These are phyloP conservation scores for Dactylellina cionopaga DNA, from an alignment of 2,329 filamentous ascomycete genomes.

Conservation along the genomic window DNA sequence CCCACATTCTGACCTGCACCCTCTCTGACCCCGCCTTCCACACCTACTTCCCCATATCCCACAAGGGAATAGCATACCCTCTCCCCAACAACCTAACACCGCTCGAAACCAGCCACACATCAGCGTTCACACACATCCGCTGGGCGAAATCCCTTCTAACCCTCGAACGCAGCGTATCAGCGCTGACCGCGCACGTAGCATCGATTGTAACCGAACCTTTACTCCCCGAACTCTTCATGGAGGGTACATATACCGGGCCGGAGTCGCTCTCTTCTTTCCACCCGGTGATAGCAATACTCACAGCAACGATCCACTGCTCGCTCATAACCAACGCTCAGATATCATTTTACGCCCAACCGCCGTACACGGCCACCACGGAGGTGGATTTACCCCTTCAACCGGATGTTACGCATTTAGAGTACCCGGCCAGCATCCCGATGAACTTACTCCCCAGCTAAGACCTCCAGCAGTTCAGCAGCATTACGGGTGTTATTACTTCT, in stretches of 20 bases:
- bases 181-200: slow-evolving; percentile 1
- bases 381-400: neutral
- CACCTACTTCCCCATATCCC: slow-evolving; percentile 7
- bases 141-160: slow-evolving; percentile 12
- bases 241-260: neutral
- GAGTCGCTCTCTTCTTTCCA: neutral
- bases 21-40: slow-evolving; percentile 8
- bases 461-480: no score
- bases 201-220: neutral
- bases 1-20: slow-evolving; percentile 4
- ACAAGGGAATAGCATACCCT: neutral
- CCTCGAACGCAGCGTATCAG: neutral
- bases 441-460: neutral
- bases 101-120: neutral
- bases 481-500: no score
- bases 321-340: slow-evolving; percentile 25
- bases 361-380: neutral
- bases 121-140: slow-evolving; percentile 18
- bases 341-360: neutral
- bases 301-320: slow-evolving; percentile 5
- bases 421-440: neutral
- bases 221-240: neutral
- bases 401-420: neutral
- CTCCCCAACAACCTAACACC: neutral
- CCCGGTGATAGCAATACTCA: neutral